Evolutionary conservation across 2,329 filamentous ascomycete species (phyloP).

Genomic region (Beauveria sp.): DNA sequence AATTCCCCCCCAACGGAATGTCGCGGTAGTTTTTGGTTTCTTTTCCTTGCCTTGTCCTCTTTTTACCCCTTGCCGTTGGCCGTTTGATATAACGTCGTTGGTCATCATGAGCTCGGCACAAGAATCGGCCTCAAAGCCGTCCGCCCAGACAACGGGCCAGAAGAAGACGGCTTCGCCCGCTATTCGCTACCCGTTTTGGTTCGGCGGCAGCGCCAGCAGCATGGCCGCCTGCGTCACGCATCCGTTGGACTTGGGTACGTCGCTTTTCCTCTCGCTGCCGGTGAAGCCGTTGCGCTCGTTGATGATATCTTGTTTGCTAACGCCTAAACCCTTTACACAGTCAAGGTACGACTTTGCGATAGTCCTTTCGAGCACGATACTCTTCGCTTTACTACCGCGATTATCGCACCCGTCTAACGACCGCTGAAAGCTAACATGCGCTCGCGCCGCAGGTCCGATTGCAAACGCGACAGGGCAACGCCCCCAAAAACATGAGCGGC

Average conservation of each 20-base stretch:
- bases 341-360: constrained; percentile 36
- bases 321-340: constrained; percentile 26
- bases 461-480: constrained; percentile 72
- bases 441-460: constrained; percentile 60
- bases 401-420: background rate
- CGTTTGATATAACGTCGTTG: background rate
- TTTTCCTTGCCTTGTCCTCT: background rate
- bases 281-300: background rate
- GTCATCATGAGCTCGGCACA: constrained; percentile 8
- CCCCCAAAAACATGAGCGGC: constrained; percentile 71
- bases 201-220: constrained; percentile 89
- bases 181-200: constrained; percentile 78
- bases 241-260: constrained; percentile 81
- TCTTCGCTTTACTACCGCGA: background rate
- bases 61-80: background rate
- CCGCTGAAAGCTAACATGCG: constrained; percentile 11
- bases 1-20: background rate
- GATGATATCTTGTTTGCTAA: constrained; percentile 14
- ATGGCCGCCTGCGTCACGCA: constrained; percentile 89
- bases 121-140: constrained; percentile 15
- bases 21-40: background rate
- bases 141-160: constrained; percentile 12
- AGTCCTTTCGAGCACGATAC: background rate
- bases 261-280: background rate
- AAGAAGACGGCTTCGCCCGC: constrained; percentile 32